Evolutionary conservation across 352 stramenopile species (phyloP), one percentile per base, ranked within the genome.

Genomic region (Stramenopiles sp.): DNA sequence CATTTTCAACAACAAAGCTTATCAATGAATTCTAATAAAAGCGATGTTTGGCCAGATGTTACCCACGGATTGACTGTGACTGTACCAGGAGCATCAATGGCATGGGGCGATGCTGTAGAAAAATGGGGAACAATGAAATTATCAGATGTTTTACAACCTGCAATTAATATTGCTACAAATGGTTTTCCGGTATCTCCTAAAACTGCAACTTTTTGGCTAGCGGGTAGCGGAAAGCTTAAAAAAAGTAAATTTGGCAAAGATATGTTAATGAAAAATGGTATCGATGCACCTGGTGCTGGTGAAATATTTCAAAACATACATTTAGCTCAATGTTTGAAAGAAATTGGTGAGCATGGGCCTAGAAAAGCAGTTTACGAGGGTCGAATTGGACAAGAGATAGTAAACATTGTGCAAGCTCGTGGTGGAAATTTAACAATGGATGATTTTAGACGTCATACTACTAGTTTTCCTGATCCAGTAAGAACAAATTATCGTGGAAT

Each of bases 141-240:
- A 38, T 82, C 82, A 7, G 74, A 97, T 78, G 83, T 98, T 7
- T 84, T 98, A 7, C 85, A 87, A 79, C 94, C 93, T 0, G 92
- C 90, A 6, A 94, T 94, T 74, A 74, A 87, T 73, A 86, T 98
- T 73, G 93, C 93, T 1, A 88, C 94, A 38, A 86, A 96, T 31
- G 95, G 95, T 6, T 97, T 97, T 78, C 93, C 94, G 0, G 90
- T 98, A 29, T 86, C 85, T 74, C 84, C 91, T 7, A 84, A 98
- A 74, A 96, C 93, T 0, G 88, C 93, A 0, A 79, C 86, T 27
- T 86, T 84, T 63, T 98, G 94, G 94, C 82, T 84, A 30, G 82
- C 85, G 32, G 88, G 83, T 83, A 90, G 90, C 29, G 77, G 43
- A 43, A 20, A 32, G 65, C 78, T 79, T 76, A 20, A 73, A 69